Conservation (phyloP, 163 green algal genomes). For the Chlamydomonas reinhardtii region DNA sequence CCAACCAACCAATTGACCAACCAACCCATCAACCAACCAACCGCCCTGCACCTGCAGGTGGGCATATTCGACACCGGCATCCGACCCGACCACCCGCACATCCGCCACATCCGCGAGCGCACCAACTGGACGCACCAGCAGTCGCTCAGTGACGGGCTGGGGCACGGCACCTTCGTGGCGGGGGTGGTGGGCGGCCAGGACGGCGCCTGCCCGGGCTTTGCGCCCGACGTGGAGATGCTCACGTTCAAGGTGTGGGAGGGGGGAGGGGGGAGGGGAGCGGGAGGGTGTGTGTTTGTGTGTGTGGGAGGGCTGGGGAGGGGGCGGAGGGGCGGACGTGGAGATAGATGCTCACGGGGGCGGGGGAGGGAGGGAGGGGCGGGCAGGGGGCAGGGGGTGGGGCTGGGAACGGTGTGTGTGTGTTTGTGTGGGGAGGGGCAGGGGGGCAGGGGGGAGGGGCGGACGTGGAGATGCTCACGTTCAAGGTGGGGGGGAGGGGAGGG, state of each 20-base stretch:
- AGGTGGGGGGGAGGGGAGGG: conserved; percentile 66
- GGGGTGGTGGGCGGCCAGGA: conserved; percentile 90
- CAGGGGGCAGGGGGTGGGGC: too few species aligned
- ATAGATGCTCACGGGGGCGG: too few species aligned
- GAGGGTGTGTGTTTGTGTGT: too few species aligned
- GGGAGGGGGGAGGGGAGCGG: not conserved
- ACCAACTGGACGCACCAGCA: conserved; percentile 98
- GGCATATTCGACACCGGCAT: conserved; percentile 99
- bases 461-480: conserved; percentile 95
- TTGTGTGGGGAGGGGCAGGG: too few species aligned
- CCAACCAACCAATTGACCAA: too few species aligned
- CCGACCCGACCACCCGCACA: conserved; percentile 89
- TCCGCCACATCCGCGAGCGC: conserved; percentile 94
- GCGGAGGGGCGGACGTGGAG: not conserved
- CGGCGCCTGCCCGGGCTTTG: conserved; percentile 90
- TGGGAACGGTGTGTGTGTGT: too few species aligned
- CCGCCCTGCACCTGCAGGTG: conserved; percentile 72
- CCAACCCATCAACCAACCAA: too few species aligned
- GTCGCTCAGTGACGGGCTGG: conserved; percentile 93
- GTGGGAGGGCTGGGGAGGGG: too few species aligned
- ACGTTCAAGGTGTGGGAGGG: conserved; percentile 89
- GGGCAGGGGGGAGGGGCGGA: too few species aligned
- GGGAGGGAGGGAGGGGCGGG: too few species aligned
- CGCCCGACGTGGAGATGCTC: conserved; percentile 93
- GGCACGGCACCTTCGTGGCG: conserved; percentile 98